Conservation (phyloP, 768 basidiomycete species). For the Naganishia kalamii region DNA sequence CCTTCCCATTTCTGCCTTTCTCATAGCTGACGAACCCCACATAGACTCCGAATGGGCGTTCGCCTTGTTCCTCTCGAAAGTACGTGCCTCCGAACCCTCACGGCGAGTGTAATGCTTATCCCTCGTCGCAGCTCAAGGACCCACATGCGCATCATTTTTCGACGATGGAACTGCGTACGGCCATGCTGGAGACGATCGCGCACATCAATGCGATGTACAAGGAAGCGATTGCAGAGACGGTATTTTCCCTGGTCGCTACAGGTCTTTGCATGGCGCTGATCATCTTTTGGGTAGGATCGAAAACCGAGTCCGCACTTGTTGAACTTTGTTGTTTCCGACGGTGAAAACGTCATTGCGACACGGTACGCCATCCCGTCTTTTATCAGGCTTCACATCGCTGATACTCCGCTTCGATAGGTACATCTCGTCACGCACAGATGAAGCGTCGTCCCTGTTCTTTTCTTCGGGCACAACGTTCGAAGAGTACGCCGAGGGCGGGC, state of each 20-base stretch:
- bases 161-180: slow-evolving; percentile 63
- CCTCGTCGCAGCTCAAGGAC: slow-evolving; percentile 63
- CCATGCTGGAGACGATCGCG: slow-evolving; percentile 82
- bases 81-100: slow-evolving; percentile 30
- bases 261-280: not conserved
- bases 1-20: not conserved
- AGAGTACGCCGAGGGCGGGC: slow-evolving; percentile 78
- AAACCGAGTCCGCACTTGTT: slow-evolving; percentile 67
- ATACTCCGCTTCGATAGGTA: slow-evolving; percentile 50
- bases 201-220: slow-evolving; percentile 69
- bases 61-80: slow-evolving; percentile 80
- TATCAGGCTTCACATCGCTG: not conserved
- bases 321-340: slow-evolving; percentile 97
- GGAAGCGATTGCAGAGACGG: slow-evolving; percentile 56
- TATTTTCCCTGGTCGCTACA: not conserved
- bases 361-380: slow-evolving; percentile 46
- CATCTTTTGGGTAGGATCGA: not conserved
- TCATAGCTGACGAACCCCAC: not conserved
- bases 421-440: slow-evolving; percentile 81
- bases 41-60: slow-evolving; percentile 97
- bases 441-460: slow-evolving; percentile 94
- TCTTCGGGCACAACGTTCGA: slow-evolving; percentile 91
- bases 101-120: not conserved
- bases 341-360: slow-evolving; percentile 84
- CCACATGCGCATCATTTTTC: slow-evolving; percentile 70